Conservation (phyloP, 2,329 filamentous ascomycete species). For the Aureobasidium musti region DNA sequence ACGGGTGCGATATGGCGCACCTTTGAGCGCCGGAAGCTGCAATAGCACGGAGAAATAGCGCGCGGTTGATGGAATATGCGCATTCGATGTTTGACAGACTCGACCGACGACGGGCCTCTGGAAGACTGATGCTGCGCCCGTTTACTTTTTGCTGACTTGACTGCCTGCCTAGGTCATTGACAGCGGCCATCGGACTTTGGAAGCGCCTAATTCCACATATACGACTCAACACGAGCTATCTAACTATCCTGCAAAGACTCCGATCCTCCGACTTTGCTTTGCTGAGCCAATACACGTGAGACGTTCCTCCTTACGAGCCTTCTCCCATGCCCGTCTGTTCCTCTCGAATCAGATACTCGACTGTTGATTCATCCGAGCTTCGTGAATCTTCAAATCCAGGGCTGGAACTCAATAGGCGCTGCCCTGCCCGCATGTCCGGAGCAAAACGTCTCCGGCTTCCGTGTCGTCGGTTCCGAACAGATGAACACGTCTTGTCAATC, state of each 20-base stretch:
- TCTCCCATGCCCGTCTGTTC: neutral
- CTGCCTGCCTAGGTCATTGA: constrained; percentile 12
- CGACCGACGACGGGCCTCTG: neutral
- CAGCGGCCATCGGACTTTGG: constrained; percentile 3
- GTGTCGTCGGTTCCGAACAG: neutral
- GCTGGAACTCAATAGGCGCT: neutral
- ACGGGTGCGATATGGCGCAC: neutral
- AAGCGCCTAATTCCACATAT: constrained; percentile 12
- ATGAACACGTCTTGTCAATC: neutral
- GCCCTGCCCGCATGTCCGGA: neutral
- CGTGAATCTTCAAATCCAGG: neutral
- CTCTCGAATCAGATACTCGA: neutral
- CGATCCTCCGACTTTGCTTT: neutral
- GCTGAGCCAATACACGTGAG: too few relatives aligned
- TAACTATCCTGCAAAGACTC: neutral
- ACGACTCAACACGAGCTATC: neutral
- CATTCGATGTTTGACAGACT: neutral
- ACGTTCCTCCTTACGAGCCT: neutral
- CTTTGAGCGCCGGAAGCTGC: neutral
- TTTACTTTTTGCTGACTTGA: constrained; percentile 21
- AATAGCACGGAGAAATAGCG: constrained; percentile 2
- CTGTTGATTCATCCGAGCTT: neutral
- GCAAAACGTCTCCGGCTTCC: constrained; percentile 1
- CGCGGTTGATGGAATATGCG: neutral
- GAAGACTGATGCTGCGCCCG: constrained; percentile 8